Evolutionary conservation across 352 stramenopile genomes (phyloP).

Genomic region (Globisporangium okanoganense): DNA sequence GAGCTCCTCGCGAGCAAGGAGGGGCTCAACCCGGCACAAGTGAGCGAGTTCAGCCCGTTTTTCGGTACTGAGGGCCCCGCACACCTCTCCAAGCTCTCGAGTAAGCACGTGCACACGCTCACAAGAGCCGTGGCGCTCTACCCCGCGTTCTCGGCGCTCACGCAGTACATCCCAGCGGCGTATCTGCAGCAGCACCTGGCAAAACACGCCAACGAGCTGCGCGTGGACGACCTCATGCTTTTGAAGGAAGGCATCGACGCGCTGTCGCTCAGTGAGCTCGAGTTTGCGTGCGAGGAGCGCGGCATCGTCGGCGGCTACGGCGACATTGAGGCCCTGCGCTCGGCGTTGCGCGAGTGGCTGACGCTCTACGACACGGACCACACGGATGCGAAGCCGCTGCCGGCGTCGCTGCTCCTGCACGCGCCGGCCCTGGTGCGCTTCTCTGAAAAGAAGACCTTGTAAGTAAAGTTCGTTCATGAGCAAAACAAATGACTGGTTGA

Average conservation of each 20-base stretch:
- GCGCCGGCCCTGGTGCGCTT: constrained; percentile 61
- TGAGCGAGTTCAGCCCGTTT: constrained; percentile 59
- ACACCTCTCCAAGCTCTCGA: constrained; percentile 35
- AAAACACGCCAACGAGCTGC: constrained; percentile 56
- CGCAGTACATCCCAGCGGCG: constrained; percentile 35
- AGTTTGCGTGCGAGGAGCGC: constrained; percentile 83
- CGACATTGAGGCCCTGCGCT: constrained; percentile 48
- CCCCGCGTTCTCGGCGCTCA: constrained; percentile 54
- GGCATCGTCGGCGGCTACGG: constrained; percentile 70
- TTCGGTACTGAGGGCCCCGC: constrained; percentile 47
- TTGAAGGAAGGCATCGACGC: constrained; percentile 61
- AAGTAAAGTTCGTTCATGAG: background rate
- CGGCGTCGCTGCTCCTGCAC: constrained; percentile 67
- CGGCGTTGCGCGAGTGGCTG: constrained; percentile 63
- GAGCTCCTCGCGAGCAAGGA: constrained; percentile 35
- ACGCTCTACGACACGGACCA: constrained; percentile 69
- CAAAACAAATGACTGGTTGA: background rate
- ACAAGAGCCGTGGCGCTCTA: constrained; percentile 49
- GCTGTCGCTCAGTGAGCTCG: constrained; percentile 74
- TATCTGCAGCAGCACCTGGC: constrained; percentile 43
- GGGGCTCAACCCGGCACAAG: constrained; percentile 46
- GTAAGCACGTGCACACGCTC: constrained; percentile 50
- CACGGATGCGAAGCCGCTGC: constrained; percentile 24
- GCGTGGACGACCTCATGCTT: constrained; percentile 71
- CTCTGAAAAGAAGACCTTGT: constrained; percentile 13